Evolutionary conservation across 1,139 yeast species (phyloP).

Genomic region (Candida anutae): DNA sequence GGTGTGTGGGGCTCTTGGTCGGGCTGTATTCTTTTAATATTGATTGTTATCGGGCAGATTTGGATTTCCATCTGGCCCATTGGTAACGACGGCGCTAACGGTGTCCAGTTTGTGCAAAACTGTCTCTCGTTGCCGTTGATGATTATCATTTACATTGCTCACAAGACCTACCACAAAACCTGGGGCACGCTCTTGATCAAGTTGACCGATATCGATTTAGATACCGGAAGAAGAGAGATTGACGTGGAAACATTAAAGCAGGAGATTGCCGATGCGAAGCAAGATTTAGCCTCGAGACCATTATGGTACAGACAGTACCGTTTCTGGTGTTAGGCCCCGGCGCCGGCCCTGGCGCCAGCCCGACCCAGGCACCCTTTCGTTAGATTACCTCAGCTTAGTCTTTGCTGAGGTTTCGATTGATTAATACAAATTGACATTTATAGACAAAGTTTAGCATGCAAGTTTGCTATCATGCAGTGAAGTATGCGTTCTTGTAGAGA

Average conservation of each 20-base stretch:
- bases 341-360: no score
- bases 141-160: constrained; percentile 22
- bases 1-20: constrained; percentile 42
- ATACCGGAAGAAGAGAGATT: constrained; percentile 28
- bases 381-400: no score
- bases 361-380: no score
- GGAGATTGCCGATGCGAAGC: constrained; percentile 22
- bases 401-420: no score
- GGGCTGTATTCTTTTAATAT: constrained; percentile 33
- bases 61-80: constrained; percentile 42
- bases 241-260: constrained; percentile 18
- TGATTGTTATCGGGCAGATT: constrained; percentile 39
- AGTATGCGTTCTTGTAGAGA: no score
- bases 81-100: constrained; percentile 15
- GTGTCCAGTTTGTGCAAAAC: constrained; percentile 34
- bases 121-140: constrained; percentile 45
- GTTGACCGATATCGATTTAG: constrained; percentile 38
- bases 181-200: constrained; percentile 26
- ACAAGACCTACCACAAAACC: constrained; percentile 16
- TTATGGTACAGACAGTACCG: constrained; percentile 25
- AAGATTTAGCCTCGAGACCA: constrained; percentile 18
- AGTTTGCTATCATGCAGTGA: no score
- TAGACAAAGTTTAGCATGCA: no score
- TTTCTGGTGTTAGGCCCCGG: constrained; percentile 31
- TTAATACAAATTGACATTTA: no score